Conservation (phyloP, 306 rosid genomes). For the Acmispon strigosus region DNA sequence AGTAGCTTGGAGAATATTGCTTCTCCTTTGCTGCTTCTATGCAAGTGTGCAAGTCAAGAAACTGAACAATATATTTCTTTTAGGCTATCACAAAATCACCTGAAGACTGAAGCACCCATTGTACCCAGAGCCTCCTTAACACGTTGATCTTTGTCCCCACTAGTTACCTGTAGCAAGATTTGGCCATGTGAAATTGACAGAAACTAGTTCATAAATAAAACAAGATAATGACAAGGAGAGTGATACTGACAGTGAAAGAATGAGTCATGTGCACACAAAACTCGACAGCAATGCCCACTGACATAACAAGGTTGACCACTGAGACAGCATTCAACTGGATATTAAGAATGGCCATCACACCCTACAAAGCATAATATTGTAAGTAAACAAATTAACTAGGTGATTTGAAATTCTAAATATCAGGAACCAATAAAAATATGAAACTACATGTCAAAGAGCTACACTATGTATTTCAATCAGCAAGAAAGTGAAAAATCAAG, state of each 20-base stretch:
- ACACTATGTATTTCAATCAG: neutral
- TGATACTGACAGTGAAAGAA: conserved; percentile 77
- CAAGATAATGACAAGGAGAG: conserved; percentile 9
- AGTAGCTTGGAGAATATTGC: neutral
- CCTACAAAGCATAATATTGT: conserved; percentile 47
- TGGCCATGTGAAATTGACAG: neutral
- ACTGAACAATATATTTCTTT: neutral
- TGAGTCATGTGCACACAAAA: conserved; percentile 94
- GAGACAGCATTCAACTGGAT: conserved; percentile 97
- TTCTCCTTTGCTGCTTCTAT: neutral
- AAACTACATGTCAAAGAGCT: neutral
- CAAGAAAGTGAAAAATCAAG: neutral
- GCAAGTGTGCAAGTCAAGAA: conserved; percentile 8
- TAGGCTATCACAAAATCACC: conserved; percentile 33
- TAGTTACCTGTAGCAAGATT: conserved; percentile 55
- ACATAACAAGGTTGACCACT: conserved; percentile 92
- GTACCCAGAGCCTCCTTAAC: conserved; percentile 81
- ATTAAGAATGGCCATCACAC: conserved; percentile 90
- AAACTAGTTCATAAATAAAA: neutral
- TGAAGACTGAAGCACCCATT: conserved; percentile 97
- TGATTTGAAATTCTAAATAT: conserved; percentile 2
- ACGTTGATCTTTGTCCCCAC: conserved; percentile 77
- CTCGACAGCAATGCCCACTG: conserved; percentile 98
- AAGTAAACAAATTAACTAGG: conserved; percentile 17
- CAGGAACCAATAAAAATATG: conserved; percentile 6